Base-by-base conservation (phyloP, 179 eudicot species). In the Amaranthus tricolor region DNA sequence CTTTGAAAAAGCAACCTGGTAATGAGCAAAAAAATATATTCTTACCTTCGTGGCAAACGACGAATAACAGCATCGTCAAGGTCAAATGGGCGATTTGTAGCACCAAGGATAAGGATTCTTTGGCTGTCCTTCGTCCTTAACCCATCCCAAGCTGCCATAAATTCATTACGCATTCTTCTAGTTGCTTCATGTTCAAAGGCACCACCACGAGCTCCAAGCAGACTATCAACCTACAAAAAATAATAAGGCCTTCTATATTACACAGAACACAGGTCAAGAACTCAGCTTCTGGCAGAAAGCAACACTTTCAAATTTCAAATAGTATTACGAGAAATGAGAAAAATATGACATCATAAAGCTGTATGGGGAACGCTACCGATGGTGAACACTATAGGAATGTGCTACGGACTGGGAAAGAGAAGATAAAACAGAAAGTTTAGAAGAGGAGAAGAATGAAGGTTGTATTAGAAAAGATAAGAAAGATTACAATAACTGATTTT, bases 141-240 rank as follows among this genome's bases (percentile, higher is more conserved):
- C 17, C 99, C 99, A 91, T 96, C 99, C 99, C 99, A 96, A 64
- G 99, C 99, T 16, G 99, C 98, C 99, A 96, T 96, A 78, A 96
- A 96, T 78, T 96, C 99, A 82, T 93, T 96, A 6, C 98, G 81
- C 98, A 96, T 93, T 82, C 99, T 86, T 91, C 99, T 89, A 49
- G 99, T 96, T 51, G 99, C 99, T 81, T 96, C 99, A 62, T 96
- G 99, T 83, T 96, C 99, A 84, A 82, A 89, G 73, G 90, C 79
- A 81, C 99, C 99, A 75, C 99, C 99, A 76, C 99, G 99, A 73
- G 99, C 98, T 76, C 99, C 99, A 70, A 96, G 98, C 84, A 96
- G 90, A 80, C 99, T 96, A 76, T 96, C 99, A 77, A 96, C 94
- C 99, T 95, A 79, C 61, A 74, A 52, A 40, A 67, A 61, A 68